A percentile compares a stretch with the other conserved stretches of the same genome.
These are phyloP conservation scores for Codiaeum variegatum DNA, from an alignment of 441 rosid species.

Conservation along the genomic window DNA sequence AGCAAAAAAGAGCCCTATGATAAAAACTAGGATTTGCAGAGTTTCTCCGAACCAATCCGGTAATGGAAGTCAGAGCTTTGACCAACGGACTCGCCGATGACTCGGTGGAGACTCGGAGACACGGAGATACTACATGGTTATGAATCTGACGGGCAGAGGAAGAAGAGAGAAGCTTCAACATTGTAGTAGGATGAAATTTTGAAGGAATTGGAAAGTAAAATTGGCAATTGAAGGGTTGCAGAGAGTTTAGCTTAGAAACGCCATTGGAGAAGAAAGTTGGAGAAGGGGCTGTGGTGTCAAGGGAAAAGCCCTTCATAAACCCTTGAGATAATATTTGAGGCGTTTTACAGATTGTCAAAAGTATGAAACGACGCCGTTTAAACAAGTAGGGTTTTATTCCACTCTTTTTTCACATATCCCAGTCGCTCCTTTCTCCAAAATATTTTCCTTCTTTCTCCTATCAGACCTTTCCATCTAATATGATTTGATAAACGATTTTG, in stretches of 20 bases:
- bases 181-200: slow-evolving; percentile 28
- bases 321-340: slow-evolving; percentile 30
- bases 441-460: too few relatives aligned
- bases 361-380: too few relatives aligned
- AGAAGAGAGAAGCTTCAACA: slow-evolving; percentile 79
- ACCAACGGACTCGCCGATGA: slow-evolving; percentile 39
- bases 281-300: slow-evolving; percentile 11
- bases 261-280: slow-evolving; percentile 12
- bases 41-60: slow-evolving; percentile 41
- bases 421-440: too few relatives aligned
- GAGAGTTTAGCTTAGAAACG: slow-evolving; percentile 13
- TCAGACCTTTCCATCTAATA: too few relatives aligned
- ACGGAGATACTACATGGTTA: slow-evolving; percentile 33
- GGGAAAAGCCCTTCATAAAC: slow-evolving; percentile 83
- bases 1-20: slow-evolving; percentile 70
- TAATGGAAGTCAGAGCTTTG: slow-evolving; percentile 47
- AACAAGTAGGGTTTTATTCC: too few relatives aligned
- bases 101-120: slow-evolving; percentile 36
- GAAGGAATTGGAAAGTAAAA: slow-evolving; percentile 14
- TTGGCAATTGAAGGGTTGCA: slow-evolving; percentile 16
- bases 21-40: slow-evolving; percentile 17
- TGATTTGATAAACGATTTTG: too few relatives aligned
- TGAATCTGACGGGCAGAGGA: slow-evolving; percentile 48
- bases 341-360: background rate
- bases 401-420: too few relatives aligned